These are phyloP conservation scores for Leccinum variabile DNA, from an alignment of 1,284 basidiomycete genomes.

Conservation along the genomic window DNA sequence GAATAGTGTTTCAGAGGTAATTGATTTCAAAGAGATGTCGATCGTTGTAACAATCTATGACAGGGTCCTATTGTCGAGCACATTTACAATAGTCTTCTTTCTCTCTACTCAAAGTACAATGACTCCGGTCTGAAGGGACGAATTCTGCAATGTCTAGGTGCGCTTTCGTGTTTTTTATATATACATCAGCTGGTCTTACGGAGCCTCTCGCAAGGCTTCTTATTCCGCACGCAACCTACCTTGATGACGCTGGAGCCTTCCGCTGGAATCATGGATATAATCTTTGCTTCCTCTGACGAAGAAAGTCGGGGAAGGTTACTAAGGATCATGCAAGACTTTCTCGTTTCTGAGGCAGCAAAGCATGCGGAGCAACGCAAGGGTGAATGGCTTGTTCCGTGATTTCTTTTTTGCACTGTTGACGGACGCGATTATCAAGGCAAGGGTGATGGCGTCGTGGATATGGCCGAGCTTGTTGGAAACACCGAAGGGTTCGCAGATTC, in stretches of 20 bases:
- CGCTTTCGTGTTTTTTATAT: conserved; percentile 15
- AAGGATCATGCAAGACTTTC: conserved; percentile 88
- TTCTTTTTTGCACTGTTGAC: conserved; percentile 4
- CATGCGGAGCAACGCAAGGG: conserved; percentile 69
- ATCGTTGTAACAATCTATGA: conserved; percentile 3
- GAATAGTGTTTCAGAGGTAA: conserved; percentile 58
- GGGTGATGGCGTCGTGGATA: conserved; percentile 61
- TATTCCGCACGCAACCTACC: conserved; percentile 90
- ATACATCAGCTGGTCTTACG: neutral
- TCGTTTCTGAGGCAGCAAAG: conserved; percentile 78
- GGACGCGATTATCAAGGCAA: conserved; percentile 38
- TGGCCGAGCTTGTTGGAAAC: conserved; percentile 93
- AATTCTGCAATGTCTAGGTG: conserved; percentile 82
- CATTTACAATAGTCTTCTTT: conserved; percentile 73
- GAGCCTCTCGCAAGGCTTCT: conserved; percentile 55
- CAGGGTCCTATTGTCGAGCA: conserved; percentile 78
- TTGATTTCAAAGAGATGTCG: neutral
- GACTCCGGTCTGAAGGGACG: conserved; percentile 59
- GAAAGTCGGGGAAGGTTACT: conserved; percentile 75
- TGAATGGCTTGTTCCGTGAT: conserved; percentile 21
- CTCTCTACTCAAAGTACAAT: conserved; percentile 63
- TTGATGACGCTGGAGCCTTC: conserved; percentile 82
- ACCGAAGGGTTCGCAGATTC: conserved; percentile 95
- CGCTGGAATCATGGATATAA: conserved; percentile 83
- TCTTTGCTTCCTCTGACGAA: conserved; percentile 72